Evolutionary conservation across 768 basidiomycete species (phyloP).

Genomic region (Leccinum barrowsii): DNA sequence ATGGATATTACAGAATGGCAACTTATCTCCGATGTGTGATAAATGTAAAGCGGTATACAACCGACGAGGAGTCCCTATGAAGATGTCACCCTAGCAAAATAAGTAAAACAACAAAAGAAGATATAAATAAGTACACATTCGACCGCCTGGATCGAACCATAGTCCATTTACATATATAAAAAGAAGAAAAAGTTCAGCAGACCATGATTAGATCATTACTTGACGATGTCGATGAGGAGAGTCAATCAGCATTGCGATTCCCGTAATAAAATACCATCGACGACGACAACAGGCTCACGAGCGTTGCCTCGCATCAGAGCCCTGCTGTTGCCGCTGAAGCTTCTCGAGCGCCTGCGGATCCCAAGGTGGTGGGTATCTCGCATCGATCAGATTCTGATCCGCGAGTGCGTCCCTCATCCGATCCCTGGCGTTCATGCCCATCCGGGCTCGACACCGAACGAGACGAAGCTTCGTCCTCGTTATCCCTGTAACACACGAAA

Average conservation of each 20-base stretch:
- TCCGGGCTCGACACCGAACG: conserved; percentile 71
- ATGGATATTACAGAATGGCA: conserved; percentile 21
- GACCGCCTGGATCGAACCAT: background rate
- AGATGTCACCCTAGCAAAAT: background rate
- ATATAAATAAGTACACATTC: background rate
- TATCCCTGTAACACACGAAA: conserved; percentile 53
- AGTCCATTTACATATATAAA: background rate
- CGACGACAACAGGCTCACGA: conserved; percentile 1
- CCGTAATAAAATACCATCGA: background rate
- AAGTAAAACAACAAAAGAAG: background rate
- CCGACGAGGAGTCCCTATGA: conserved; percentile 8
- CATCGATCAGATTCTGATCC: conserved; percentile 76
- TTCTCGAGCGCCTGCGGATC: conserved; percentile 43
- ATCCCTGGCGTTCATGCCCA: conserved; percentile 72
- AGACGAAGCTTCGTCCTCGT: conserved; percentile 81
- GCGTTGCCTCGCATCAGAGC: conserved; percentile 3
- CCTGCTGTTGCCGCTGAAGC: conserved; percentile 27
- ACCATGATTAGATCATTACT: background rate
- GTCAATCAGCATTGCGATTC: background rate
- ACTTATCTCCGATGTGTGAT: background rate
- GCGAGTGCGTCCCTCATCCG: conserved; percentile 72
- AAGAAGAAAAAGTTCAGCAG: background rate
- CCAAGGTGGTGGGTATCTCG: conserved; percentile 69
- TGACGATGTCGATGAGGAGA: no score
- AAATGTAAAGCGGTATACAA: conserved; percentile 15